phyloP scores from a whole-genome alignment of 257 asterid species.

The Plantago elongata region DNA sequence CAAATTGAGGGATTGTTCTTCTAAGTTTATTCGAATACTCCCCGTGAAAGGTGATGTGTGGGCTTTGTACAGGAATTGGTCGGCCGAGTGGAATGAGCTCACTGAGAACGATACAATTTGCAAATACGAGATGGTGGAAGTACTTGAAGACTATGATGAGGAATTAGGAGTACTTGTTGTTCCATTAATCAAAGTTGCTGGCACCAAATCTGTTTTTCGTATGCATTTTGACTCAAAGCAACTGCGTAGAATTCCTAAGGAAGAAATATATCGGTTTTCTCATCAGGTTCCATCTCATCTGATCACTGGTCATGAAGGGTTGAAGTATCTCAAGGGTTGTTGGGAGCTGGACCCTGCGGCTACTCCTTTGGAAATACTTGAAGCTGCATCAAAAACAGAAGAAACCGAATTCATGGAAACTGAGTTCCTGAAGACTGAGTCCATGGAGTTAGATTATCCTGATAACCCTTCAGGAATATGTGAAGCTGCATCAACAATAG shows the following conservation, averaged over 20 bases:
- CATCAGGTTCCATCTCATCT: conserved; percentile 59
- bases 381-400: conserved; percentile 34
- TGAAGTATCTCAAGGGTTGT: conserved; percentile 42
- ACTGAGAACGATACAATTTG: conserved; percentile 42
- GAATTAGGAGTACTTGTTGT: conserved; percentile 47
- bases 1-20: conserved; percentile 31
- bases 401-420: conserved; percentile 33
- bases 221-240: conserved; percentile 42
- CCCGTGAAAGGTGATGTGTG: conserved; percentile 66
- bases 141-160: conserved; percentile 63
- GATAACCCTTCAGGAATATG: not conserved
- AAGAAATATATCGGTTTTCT: conserved; percentile 65
- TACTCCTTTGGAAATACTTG: conserved; percentile 47
- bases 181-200: conserved; percentile 62
- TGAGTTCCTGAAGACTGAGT: conserved; percentile 26
- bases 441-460: conserved; percentile 25
- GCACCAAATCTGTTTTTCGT: conserved; percentile 58
- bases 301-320: conserved; percentile 46
- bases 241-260: conserved; percentile 50
- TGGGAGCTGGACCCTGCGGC: conserved; percentile 69
- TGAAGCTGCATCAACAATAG: no score
- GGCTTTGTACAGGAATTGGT: conserved; percentile 78
- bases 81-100: conserved; percentile 68
- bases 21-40: conserved; percentile 42
- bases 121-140: conserved; percentile 58